phyloP scores from a whole-genome alignment of 305 asterid species.

The Stenogyne calaminthoides region DNA sequence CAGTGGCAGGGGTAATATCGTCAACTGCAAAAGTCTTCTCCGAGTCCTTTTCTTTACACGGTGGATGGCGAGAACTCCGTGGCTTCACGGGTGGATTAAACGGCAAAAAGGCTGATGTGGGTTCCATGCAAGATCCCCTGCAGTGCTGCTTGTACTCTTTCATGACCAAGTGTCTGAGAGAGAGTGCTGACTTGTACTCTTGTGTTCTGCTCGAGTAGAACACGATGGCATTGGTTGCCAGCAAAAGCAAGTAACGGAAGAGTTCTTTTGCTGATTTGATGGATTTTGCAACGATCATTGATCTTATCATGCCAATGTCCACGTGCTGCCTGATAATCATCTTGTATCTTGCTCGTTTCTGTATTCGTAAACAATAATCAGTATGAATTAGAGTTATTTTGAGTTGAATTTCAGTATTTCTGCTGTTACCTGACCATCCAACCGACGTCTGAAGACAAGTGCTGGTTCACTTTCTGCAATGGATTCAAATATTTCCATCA shows the following conservation, averaged over 20 bases:
- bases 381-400: slow-evolving; percentile 17
- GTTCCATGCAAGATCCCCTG: slow-evolving; percentile 36
- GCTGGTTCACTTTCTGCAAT: slow-evolving; percentile 59
- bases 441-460: slow-evolving; percentile 62
- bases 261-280: slow-evolving; percentile 57
- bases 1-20: background rate
- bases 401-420: slow-evolving; percentile 34
- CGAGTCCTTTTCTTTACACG: slow-evolving; percentile 24
- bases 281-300: slow-evolving; percentile 47
- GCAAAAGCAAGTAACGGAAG: slow-evolving; percentile 68
- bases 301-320: slow-evolving; percentile 64
- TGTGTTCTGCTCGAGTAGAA: slow-evolving; percentile 72
- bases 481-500: slow-evolving; percentile 56
- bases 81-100: slow-evolving; percentile 67
- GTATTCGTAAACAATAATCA: slow-evolving; percentile 18
- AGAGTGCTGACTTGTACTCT: slow-evolving; percentile 63
- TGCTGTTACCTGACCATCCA: slow-evolving; percentile 74
- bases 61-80: slow-evolving; percentile 49
- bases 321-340: slow-evolving; percentile 57
- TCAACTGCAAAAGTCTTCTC: slow-evolving; percentile 22
- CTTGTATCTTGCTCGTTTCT: slow-evolving; percentile 74
- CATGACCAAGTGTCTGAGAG: slow-evolving; percentile 55
- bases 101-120: slow-evolving; percentile 40
- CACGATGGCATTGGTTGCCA: slow-evolving; percentile 66
- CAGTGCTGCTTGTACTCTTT: slow-evolving; percentile 49